Evolutionary conservation across 805 yeast genomes (phyloP), one percentile per base, ranked within the genome.

Genomic region (Nematodospora valgi): DNA sequence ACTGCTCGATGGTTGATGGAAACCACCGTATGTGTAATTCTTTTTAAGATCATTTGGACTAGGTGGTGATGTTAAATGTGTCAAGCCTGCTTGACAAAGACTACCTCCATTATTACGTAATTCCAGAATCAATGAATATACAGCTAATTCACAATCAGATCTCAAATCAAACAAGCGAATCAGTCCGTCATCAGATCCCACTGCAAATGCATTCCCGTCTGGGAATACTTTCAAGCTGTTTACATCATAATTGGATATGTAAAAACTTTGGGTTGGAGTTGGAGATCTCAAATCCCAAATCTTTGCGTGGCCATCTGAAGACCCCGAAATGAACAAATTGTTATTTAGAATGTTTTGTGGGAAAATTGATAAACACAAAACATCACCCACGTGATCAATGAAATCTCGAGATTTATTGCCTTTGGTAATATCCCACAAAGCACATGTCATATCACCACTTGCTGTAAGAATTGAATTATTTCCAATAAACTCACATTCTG

Each of bases 391-490:
- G 58, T 83, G 91, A 36, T 81, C 87, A 11, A 72, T 56, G 52
- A 70, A 83, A 24, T 74, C 78, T 17, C 76, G 62, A 1, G 67
- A 58, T 43, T 70, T 67, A 14, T 62, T 64, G 1, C 85, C 81
- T 44, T 74, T 76, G 7, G 70, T 65, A 16, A 86, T 68, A 56
- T 89, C 95, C 96, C 96, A 89, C 34, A 80, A 54, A 1, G 74
- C 71, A 48, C 86, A 74, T 1, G 91, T 77, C 80, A 80, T 75
- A 55, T 88, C 97, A 3, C 95, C 96, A 26, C 89, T 80, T 1
- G 82, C 72, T 0, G 95, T 84, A 12, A 87, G 49, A 0, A 86
- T 54, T 19, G 64, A 66, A 4, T 69, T 58, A 41, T 81, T 74
- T 36, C 67, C 64, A n/a, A 82, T 38, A 51, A 87, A 89, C 30